phyloP scores from a whole-genome alignment of 2,329 filamentous ascomycete genomes.

The Pseudopithomyces chartarum region DNA sequence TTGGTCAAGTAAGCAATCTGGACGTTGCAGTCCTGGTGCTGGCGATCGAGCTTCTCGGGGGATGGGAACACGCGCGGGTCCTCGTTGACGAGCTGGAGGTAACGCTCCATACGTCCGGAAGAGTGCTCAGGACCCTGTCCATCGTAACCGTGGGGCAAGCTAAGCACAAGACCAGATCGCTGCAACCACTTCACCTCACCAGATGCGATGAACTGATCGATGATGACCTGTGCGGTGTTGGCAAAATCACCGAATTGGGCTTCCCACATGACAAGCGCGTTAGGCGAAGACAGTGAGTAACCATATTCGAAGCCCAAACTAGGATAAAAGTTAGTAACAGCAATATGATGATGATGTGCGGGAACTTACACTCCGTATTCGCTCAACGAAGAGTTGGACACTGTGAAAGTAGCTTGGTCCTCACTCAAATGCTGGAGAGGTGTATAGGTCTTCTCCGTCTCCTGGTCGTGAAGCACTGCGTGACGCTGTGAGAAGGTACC shows the following conservation, averaged over 20 bases:
- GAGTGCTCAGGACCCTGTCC: slow-evolving; percentile 98
- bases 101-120: slow-evolving; percentile 94
- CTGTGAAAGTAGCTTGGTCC: slow-evolving; percentile 93
- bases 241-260: slow-evolving; percentile 99
- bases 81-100: slow-evolving; percentile 96
- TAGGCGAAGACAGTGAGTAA: slow-evolving; percentile 95
- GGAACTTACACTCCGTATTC: slow-evolving; percentile 67
- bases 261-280: slow-evolving; percentile 99
- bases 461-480: slow-evolving; percentile 96
- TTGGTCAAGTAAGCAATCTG: slow-evolving; percentile 98
- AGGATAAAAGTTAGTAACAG: slow-evolving; percentile 26
- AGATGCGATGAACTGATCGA: slow-evolving; percentile 98
- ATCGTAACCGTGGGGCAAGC: slow-evolving; percentile 95
- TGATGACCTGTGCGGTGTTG: slow-evolving; percentile 99
- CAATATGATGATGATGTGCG: neutral
- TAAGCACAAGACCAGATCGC: slow-evolving; percentile 94
- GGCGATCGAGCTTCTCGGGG: slow-evolving; percentile 86
- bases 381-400: slow-evolving; percentile 90
- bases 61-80: slow-evolving; percentile 92
- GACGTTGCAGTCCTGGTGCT: slow-evolving; percentile 99
- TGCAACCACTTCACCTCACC: slow-evolving; percentile 99
- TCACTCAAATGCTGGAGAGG: slow-evolving; percentile 87
- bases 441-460: slow-evolving; percentile 89
- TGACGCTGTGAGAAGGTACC: slow-evolving; percentile 99
- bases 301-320: slow-evolving; percentile 97